Base-by-base conservation (phyloP, 441 rosid genomes). In the Pelargonium cotyledonis region DNA sequence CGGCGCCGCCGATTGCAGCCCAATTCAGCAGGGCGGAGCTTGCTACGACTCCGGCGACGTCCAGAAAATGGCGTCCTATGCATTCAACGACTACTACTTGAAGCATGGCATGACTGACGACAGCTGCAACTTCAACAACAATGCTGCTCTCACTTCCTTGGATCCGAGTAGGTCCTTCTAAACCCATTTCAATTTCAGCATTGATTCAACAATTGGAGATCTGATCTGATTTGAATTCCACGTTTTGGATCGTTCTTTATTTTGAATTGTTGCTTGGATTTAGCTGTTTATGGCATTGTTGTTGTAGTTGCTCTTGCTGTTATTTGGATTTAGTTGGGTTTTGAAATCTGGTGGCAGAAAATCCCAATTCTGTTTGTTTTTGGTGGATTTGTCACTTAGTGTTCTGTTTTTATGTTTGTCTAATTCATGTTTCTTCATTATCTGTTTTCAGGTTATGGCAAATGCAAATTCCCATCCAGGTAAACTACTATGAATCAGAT, bases 381-480 rank as follows among this genome's bases (percentile, higher is more conserved):
- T 49, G 29, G 6, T 63, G 47, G 11, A 19, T 67, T 31, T 35
- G 1, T 66, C 14, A 1, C 10, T 49, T 47, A 26, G 67, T 74
- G 41, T 18, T 14, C 44, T 21, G 65, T 67, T 63, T 69, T 53
- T 60, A 43, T 15, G 19, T 58, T 43, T 66, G 5, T 65, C 70
- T 15, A 6, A 6, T 63, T 69, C 53, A 15, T 60, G 10, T 8
- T 18, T n/a, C 26, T 70, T 14, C 23, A 62, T 14, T 31, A n/a
- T 65, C 53, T 66, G 43, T 44, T 88, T 82, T 68, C 96, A 93
- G 98, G 96, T 83, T 78, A 68, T 63, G 91, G 83, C 58, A 74
- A 76, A 66, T 94, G 99, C 88, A 86, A 80, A 70, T 85, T 80
- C 69, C 93, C 92, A 35, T 88, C 99, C 60, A 89, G 96, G 98